Percentiles rank a stretch among this genome's conserved stretches.
Conservation (phyloP, 345 rosid genomes). For the Citropsis articulata region DNA sequence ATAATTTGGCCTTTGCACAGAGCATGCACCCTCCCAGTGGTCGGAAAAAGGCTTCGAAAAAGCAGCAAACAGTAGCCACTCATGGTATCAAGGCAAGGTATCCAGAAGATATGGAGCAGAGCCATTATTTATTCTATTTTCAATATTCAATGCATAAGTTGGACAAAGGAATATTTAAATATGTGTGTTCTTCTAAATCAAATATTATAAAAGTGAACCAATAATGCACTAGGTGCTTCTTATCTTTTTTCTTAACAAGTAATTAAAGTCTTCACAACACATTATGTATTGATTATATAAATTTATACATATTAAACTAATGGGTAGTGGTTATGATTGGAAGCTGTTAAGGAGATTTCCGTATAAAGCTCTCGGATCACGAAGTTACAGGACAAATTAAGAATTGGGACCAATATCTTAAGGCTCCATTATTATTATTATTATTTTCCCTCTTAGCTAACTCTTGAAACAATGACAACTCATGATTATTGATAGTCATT, state of each 20-base stretch:
- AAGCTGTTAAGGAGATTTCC: not conserved
- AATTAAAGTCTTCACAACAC: too few relatives aligned
- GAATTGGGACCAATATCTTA: conserved; percentile 2
- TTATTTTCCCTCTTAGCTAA: not conserved
- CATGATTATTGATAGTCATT: not conserved
- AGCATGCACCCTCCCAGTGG: conserved; percentile 8
- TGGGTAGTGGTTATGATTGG: conserved; percentile 12
- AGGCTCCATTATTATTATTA: not conserved
- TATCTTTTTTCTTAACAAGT: not conserved
- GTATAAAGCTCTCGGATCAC: not conserved
- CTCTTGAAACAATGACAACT: not conserved
- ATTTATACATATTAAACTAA: not conserved
- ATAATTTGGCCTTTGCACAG: not conserved
- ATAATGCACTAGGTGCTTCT: not conserved
- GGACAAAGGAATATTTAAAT: not conserved
- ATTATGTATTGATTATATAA: too few relatives aligned
- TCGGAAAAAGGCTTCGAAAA: not conserved
- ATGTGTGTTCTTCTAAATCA: not conserved
- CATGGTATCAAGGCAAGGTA: not conserved
- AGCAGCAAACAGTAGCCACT: not conserved
- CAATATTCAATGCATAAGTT: not conserved
- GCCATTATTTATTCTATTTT: not conserved
- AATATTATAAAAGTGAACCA: not conserved
- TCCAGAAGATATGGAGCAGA: conserved; percentile 3
- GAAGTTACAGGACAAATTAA: not conserved